These are phyloP conservation scores for Mrakia blollopis DNA, from an alignment of 768 basidiomycete genomes.

Conservation along the genomic window DNA sequence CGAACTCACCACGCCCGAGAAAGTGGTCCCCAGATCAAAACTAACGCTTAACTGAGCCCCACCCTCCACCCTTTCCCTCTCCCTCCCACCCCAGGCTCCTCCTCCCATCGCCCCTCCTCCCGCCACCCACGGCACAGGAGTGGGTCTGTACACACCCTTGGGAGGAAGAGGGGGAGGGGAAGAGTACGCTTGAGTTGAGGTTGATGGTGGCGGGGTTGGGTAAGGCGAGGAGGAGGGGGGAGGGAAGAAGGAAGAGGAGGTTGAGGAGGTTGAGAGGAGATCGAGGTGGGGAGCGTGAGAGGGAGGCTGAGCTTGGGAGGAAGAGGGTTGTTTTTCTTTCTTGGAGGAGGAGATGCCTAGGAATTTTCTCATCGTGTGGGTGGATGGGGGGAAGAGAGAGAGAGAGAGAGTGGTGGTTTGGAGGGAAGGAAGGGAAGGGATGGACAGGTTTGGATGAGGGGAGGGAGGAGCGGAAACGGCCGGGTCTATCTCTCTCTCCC, in stretches of 20 bases:
- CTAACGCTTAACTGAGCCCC: constrained; percentile 28
- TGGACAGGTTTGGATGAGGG: too few relatives aligned
- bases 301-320: too few relatives aligned
- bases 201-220: constrained; percentile 6
- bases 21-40: constrained; percentile 37
- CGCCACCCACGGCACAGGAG: constrained; percentile 10
- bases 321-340: too few relatives aligned
- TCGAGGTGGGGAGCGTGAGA: too few relatives aligned
- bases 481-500: too few relatives aligned
- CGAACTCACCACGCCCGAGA: constrained; percentile 34
- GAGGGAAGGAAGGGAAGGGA: constrained; percentile 1
- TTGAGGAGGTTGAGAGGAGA: too few relatives aligned
- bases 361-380: too few relatives aligned
- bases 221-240: background rate
- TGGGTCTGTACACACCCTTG: background rate
- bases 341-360: too few relatives aligned
- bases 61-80: constrained; percentile 11
- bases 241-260: too few relatives aligned
- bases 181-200: background rate
- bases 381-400: too few relatives aligned
- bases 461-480: too few relatives aligned
- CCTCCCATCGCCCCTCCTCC: background rate
- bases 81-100: constrained; percentile 7
- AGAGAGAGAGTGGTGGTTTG: background rate
- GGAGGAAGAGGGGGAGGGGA: background rate